These are phyloP conservation scores for Chrysoporthe austroafricana DNA, from an alignment of 2,329 filamentous ascomycete species.

Conservation along the genomic window DNA sequence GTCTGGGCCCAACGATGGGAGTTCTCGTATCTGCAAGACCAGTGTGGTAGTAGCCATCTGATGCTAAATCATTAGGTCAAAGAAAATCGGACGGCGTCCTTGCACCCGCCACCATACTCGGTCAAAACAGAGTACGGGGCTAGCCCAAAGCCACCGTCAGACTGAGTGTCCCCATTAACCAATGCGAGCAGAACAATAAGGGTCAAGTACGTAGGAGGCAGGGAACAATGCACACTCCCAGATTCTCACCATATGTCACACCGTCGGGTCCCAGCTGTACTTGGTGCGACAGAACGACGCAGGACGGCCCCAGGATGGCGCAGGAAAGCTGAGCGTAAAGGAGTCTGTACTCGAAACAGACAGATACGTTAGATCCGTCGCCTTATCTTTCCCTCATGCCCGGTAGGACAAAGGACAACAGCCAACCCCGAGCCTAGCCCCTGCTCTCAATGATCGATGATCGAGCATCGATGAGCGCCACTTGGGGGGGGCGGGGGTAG, in stretches of 20 bases:
- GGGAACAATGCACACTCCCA: background rate
- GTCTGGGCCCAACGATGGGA: background rate
- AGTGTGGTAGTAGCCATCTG: slow-evolving; percentile 14
- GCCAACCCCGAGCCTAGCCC: background rate
- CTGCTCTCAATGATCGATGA: background rate
- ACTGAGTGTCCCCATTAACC: background rate
- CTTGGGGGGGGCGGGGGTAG: background rate
- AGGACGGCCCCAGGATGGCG: slow-evolving; percentile 14
- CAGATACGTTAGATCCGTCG: slow-evolving; percentile 14
- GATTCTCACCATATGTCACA: slow-evolving; percentile 20
- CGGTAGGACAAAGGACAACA: slow-evolving; percentile 13
- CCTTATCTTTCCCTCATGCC: slow-evolving; percentile 7
- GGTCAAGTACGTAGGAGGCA: background rate
- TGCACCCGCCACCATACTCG: slow-evolving; percentile 20
- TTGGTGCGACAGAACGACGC: slow-evolving; percentile 17
- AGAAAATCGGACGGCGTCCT: background rate
- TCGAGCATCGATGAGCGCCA: background rate
- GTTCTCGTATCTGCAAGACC: slow-evolving; percentile 22
- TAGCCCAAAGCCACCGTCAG: background rate
- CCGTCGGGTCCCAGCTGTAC: slow-evolving; percentile 25
- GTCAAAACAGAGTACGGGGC: slow-evolving; percentile 14
- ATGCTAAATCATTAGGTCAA: background rate
- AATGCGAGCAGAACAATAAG: background rate
- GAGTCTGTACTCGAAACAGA: slow-evolving; percentile 27
- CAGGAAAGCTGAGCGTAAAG: slow-evolving; percentile 11